A percentile compares a stretch with the other conserved stretches of the same genome.
Evolutionary conservation across 805 yeast genomes (phyloP).

Genomic region (Starmerella stigmatis): DNA sequence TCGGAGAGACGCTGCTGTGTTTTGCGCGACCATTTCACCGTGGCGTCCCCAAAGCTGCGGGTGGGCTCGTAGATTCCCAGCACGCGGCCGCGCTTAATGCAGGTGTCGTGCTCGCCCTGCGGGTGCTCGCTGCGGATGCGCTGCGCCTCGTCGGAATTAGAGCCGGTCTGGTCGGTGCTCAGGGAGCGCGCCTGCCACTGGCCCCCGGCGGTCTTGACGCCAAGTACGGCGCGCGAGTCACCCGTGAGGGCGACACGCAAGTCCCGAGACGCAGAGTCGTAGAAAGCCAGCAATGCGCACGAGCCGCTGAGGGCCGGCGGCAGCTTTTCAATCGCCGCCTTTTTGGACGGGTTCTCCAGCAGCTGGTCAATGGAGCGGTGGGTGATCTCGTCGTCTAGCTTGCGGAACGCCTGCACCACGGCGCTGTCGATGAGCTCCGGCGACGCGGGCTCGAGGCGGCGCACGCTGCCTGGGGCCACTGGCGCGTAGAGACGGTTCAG

Average conservation of each 20-base stretch:
- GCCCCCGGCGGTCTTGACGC: constrained; percentile 46
- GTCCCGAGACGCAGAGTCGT: constrained; percentile 60
- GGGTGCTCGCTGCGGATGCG: constrained; percentile 84
- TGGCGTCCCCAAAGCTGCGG: constrained; percentile 93
- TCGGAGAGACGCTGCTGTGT: constrained; percentile 65
- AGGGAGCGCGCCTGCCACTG: constrained; percentile 82
- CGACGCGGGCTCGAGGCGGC: constrained; percentile 48
- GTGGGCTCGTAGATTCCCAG: constrained; percentile 91
- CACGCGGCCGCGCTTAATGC: constrained; percentile 73
- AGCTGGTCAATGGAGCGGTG: constrained; percentile 60
- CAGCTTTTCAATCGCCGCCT: constrained; percentile 55
- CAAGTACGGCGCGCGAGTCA: constrained; percentile 85
- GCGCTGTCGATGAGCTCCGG: constrained; percentile 68
- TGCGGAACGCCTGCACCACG: constrained; percentile 65
- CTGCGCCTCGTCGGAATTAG: constrained; percentile 75
- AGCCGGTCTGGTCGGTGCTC: constrained; percentile 88
- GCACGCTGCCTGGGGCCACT: constrained; percentile 35
- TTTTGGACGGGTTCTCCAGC: constrained; percentile 53
- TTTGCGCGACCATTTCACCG: constrained; percentile 71
- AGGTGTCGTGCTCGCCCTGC: constrained; percentile 49
- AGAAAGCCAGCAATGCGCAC: constrained; percentile 80
- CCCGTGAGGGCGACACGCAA: constrained; percentile 92
- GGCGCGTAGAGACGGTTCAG: constrained; percentile 50
- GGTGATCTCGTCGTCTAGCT: constrained; percentile 79
- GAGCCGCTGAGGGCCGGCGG: constrained; percentile 95